A percentile compares a stretch with the other conserved stretches of the same genome.
Conservation (phyloP, 768 basidiomycete species). For the Suillus alpinus region DNA sequence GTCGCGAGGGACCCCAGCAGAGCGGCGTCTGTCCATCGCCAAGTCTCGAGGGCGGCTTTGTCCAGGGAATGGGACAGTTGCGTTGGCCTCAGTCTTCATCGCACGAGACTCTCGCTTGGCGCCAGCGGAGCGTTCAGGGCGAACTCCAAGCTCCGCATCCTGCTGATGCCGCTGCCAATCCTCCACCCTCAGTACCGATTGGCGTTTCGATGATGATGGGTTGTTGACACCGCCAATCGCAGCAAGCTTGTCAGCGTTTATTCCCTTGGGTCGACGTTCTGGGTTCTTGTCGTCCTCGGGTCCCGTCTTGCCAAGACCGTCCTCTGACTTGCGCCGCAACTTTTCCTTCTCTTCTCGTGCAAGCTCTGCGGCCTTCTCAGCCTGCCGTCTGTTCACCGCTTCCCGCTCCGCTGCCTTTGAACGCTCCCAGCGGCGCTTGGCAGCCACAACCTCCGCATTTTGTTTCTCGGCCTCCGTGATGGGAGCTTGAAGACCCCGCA, state of each 20-base stretch:
- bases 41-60: constrained; percentile 20
- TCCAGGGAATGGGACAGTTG: constrained; percentile 34
- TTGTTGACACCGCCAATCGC: constrained; percentile 26
- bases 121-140: constrained; percentile 18
- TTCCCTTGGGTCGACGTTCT: constrained; percentile 38
- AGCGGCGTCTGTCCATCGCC: constrained; percentile 27
- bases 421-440: constrained; percentile 79
- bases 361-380: constrained; percentile 57
- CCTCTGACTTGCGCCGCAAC: constrained; percentile 37
- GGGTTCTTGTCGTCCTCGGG: constrained; percentile 32
- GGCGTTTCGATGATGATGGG: constrained; percentile 51
- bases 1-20: constrained; percentile 35
- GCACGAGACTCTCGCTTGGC: constrained; percentile 24
- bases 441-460: constrained; percentile 70
- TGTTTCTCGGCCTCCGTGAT: constrained; percentile 80
- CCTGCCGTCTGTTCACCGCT: constrained; percentile 68
- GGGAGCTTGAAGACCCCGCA: constrained; percentile 79
- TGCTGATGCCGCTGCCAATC: constrained; percentile 81
- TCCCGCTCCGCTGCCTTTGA: constrained; percentile 73
- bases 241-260: constrained; percentile 64
- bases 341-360: constrained; percentile 47
- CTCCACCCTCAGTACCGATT: constrained; percentile 79
- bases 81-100: constrained; percentile 1
- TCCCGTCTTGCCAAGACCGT: constrained; percentile 34
- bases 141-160: constrained; percentile 36